Percentiles rank a stretch among this genome's conserved stretches.
Conservation (phyloP, 2,329 filamentous ascomycete genomes). For the Talaromyces sp. region DNA sequence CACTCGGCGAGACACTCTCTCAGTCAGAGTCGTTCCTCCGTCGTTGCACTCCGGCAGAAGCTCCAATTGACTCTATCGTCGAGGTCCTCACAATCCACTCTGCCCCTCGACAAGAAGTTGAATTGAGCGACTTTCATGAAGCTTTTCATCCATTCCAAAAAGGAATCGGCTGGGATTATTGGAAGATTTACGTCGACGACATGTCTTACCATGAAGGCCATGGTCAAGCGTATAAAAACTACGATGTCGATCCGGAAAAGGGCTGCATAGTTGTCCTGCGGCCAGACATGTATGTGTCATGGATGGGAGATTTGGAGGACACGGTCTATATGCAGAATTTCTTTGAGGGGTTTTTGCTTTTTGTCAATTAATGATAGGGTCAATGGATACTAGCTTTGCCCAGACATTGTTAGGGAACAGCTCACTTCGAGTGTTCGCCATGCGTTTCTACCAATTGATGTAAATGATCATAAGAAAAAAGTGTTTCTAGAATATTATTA, state of each 20-base stretch:
- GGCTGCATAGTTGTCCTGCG: constrained; percentile 31
- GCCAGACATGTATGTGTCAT: neutral
- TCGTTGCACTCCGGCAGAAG: neutral
- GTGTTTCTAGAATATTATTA: too few species aligned
- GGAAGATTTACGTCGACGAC: constrained; percentile 6
- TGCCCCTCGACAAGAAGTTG: neutral
- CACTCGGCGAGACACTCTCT: constrained; percentile 1
- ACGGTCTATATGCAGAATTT: neutral
- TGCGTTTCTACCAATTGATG: too few species aligned
- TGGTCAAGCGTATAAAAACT: constrained; percentile 41
- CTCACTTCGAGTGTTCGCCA: too few species aligned
- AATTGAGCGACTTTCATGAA: neutral
- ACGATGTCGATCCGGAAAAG: constrained; percentile 54
- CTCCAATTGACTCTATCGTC: neutral
- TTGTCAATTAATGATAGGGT: neutral
- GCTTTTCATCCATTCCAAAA: constrained; percentile 1
- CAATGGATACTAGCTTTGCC: too few species aligned
- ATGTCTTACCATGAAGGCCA: neutral
- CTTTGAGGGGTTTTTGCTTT: neutral
- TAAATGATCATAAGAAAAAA: too few species aligned
- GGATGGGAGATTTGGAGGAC: neutral
- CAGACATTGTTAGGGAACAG: too few species aligned
- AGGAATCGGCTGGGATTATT: constrained; percentile 5
- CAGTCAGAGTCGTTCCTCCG: constrained; percentile 1
- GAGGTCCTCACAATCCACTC: constrained; percentile 6